These are phyloP conservation scores for Colletotrichum sp. DNA, from an alignment of 2,329 filamentous ascomycete species.

Conservation along the genomic window DNA sequence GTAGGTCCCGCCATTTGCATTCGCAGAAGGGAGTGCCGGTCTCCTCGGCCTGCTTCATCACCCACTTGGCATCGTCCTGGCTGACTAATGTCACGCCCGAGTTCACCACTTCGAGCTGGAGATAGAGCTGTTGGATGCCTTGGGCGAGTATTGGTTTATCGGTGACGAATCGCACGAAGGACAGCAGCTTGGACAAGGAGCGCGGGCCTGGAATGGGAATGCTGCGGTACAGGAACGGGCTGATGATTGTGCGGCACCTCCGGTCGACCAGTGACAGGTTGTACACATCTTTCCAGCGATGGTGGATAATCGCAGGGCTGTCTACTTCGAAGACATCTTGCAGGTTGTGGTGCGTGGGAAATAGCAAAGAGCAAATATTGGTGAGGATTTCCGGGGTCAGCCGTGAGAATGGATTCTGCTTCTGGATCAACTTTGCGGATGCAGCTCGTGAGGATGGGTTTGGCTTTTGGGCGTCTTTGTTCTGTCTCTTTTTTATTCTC, in stretches of 20 bases:
- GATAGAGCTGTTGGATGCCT: not conserved
- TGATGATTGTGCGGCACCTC: not conserved
- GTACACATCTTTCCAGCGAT: not conserved
- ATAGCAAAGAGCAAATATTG: not conserved
- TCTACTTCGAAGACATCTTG: not conserved
- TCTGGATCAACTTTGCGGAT: not conserved
- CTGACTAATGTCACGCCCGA: accelerated
- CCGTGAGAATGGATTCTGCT: not conserved
- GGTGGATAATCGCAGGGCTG: not conserved
- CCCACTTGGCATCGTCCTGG: not conserved
- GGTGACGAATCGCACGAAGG: not conserved
- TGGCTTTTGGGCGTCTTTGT: not conserved
- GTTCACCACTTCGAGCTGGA: not conserved
- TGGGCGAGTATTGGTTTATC: not conserved
- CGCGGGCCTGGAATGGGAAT: not conserved
- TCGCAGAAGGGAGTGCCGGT: not conserved
- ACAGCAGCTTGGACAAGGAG: not conserved
- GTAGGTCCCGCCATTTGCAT: accelerated
- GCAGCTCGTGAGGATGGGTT: not conserved
- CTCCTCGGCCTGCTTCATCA: not conserved
- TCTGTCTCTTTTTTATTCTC: not conserved
- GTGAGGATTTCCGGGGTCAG: not conserved
- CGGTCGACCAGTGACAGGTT: not conserved
- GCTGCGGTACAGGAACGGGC: not conserved
- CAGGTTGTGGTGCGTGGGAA: not conserved